phyloP scores from a whole-genome alignment of 495 filamentous ascomycete species.

The Parmelia sp. region DNA sequence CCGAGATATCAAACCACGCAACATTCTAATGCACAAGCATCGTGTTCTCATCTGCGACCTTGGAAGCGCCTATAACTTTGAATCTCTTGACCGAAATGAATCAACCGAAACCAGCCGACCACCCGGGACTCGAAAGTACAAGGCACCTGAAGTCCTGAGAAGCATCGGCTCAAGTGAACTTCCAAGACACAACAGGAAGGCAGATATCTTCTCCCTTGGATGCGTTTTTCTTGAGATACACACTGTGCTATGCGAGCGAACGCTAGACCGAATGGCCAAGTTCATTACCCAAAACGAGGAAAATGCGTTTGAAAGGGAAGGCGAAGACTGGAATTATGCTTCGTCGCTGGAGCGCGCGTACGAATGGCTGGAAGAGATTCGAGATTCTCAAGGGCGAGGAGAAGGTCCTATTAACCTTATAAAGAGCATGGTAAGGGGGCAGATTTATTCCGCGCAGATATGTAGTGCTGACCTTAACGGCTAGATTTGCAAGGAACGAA shows the following conservation, averaged over 20 bases:
- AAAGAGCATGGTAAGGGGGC: not conserved
- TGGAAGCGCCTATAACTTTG: not conserved
- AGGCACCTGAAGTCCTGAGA: not conserved
- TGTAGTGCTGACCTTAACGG: not conserved
- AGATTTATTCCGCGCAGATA: not conserved
- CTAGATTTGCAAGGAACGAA: not conserved
- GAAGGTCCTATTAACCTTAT: not conserved
- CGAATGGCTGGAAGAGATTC: not conserved
- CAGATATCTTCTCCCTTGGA: not conserved
- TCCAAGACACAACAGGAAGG: not conserved
- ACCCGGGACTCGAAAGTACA: not conserved
- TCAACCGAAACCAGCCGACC: not conserved
- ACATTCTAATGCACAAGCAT: not conserved
- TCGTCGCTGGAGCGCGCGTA: not conserved
- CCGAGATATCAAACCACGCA: not conserved
- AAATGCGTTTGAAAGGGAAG: not conserved
- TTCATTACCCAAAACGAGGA: not conserved
- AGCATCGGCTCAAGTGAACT: not conserved
- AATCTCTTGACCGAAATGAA: not conserved
- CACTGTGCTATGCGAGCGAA: not conserved
- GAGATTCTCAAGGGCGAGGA: not conserved
- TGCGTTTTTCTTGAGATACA: conserved; percentile 9
- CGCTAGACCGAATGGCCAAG: conserved; percentile 11
- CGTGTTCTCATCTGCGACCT: not conserved
- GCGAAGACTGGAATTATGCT: not conserved